phyloP scores from a whole-genome alignment of 306 rosid species.

The Rubus idaeus region DNA sequence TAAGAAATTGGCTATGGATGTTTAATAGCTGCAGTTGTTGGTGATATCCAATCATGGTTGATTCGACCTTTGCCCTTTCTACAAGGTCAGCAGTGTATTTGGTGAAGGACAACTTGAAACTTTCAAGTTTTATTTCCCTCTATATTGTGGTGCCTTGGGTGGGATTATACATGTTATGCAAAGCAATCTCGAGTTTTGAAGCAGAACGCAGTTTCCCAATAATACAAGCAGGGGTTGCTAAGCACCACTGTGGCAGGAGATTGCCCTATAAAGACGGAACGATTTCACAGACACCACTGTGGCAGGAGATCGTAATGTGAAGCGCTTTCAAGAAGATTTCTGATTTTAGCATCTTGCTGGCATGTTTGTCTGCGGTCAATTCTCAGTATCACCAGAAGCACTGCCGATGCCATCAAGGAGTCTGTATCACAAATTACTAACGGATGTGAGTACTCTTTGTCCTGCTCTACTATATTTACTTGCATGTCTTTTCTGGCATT shows the following conservation, averaged over 20 bases:
- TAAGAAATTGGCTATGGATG: neutral
- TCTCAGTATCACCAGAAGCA: neutral
- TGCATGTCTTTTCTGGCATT: neutral
- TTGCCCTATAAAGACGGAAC: neutral
- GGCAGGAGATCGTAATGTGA: neutral
- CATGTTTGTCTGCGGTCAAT: neutral
- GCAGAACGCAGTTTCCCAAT: neutral
- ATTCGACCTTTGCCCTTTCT: neutral
- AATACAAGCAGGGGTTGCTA: neutral
- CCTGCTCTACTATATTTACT: neutral
- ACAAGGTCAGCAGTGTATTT: neutral
- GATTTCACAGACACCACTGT: neutral
- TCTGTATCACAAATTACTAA: neutral
- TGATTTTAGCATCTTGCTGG: neutral
- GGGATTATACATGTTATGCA: neutral
- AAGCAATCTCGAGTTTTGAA: neutral
- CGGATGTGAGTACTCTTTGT: constrained; percentile 1
- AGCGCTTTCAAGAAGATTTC: neutral
- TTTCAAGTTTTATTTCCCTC: neutral
- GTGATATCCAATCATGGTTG: neutral
- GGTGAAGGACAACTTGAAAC: neutral
- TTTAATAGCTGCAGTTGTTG: neutral
- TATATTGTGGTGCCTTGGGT: neutral
- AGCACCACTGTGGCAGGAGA: neutral
- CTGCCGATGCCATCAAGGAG: neutral